Evolutionary conservation across 1,284 basidiomycete genomes (phyloP).

Genomic region (Wolfiporia cocos): DNA sequence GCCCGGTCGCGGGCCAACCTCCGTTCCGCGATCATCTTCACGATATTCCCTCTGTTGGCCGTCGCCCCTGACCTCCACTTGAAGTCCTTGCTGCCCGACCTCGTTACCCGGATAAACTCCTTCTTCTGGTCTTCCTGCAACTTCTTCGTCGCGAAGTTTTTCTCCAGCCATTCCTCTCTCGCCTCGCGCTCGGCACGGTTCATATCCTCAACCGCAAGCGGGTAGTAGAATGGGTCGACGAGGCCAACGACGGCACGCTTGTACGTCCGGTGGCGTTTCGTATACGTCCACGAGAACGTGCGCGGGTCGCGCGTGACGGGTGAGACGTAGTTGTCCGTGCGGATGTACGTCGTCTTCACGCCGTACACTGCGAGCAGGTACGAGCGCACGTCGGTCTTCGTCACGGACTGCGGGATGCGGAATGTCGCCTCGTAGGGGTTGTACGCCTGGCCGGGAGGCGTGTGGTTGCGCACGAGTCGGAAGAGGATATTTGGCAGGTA

Average conservation of each 20-base stretch:
- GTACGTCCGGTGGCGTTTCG: conserved; percentile 49
- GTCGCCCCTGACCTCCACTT: conserved; percentile 29
- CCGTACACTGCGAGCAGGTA: conserved; percentile 84
- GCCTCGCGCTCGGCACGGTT: conserved; percentile 41
- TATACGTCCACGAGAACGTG: conserved; percentile 16
- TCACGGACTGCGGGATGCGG: conserved; percentile 79
- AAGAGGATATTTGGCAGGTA: conserved; percentile 89
- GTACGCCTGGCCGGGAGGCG: conserved; percentile 73
- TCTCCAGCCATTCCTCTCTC: conserved; percentile 55
- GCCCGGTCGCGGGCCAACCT: conserved; percentile 50
- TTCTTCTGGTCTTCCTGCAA: conserved; percentile 35
- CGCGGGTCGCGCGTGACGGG: conserved; percentile 35
- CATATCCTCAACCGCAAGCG: conserved; percentile 76
- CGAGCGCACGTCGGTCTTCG: conserved; percentile 87
- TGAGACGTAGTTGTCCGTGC: conserved; percentile 83
- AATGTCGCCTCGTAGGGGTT: conserved; percentile 95
- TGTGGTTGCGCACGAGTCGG: conserved; percentile 81
- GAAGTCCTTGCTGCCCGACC: conserved; percentile 41
- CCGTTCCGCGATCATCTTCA: conserved; percentile 44
- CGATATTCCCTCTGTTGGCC: conserved; percentile 36
- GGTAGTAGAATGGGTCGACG: conserved; percentile 88
- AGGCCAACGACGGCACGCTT: conserved; percentile 88
- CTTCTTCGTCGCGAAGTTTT: conserved; percentile 45
- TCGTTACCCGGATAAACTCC: conserved; percentile 41
- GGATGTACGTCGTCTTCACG: conserved; percentile 87